Base-by-base conservation (phyloP, 2,329 filamentous ascomycete species). In the Ophiostoma novo-ulmi region DNA sequence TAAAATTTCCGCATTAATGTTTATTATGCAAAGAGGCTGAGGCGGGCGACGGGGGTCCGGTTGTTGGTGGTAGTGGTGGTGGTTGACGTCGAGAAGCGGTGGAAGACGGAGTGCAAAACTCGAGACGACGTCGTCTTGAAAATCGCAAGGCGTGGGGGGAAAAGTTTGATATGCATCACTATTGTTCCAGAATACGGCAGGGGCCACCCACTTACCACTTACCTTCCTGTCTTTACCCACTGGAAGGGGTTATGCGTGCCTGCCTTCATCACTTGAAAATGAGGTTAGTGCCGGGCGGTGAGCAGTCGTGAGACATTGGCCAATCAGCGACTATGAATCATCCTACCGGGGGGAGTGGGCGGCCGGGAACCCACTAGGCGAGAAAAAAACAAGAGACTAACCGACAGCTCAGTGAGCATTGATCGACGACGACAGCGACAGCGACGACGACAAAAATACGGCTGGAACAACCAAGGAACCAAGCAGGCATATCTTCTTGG, bases 241-340 rank as follows among this genome's bases (percentile, higher is more conserved):
- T 44, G n/a, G 61, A 67, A 35, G 26, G n/a, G n/a, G 44, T 5
- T 11, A 8, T 14, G 48, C 63, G 48, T 31, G 65, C 63, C 35
- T 39, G 63, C 35, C 36, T 14, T 38, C 22, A 11, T 1, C 20
- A 65, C 35, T 17, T 17, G 17, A 41, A 66, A 66, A 41, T 41
- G 65, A n/a, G 13, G 58, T 63, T 72, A 71, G 38, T 73, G 72
- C 70, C 70, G 72, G 71, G 71, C 71, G 71, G 71, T 72, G 71
- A 71, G 65, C 3, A 7, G 44, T 48, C 2, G 20, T 48, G 44
- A 20, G 17, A 48, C 0, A 14, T n/a, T 14, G 75, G 61, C 80
- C 80, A 81, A 81, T 81, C 78, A 80, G 39, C 70, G 44, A 7
- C n/a, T 66, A 66, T 73, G 72, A 73, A 74, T 74, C 58, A 5